Base-by-base conservation (phyloP, 179 eudicot genomes). In the Heliamphora pulchella region DNA sequence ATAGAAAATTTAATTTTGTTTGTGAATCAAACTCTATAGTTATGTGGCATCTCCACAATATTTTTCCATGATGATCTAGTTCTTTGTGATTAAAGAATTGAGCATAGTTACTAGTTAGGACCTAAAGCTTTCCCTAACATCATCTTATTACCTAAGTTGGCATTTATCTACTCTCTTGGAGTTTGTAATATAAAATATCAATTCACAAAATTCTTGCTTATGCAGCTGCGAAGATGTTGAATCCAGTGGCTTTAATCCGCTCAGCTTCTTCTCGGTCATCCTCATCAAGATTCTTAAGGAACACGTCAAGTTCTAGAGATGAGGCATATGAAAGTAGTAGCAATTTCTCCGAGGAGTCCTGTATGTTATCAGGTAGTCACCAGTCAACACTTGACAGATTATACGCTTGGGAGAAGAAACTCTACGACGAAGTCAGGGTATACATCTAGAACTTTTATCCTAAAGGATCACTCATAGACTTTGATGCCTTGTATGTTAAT, bases 351-450 rank as follows among this genome's bases (percentile, higher is more conserved):
- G 97, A 91, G 63, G 97, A 91, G 62, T 89, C 97, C 48, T 82
- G 86, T 81, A 84, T 80, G 85, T 84, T 88, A 83, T 90, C 92
- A 8, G 90, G 92, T 31, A 91, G 95, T 74, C 98, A 93, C 81
- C 98, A 91, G 81, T 89, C 98, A 64, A 93, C 98, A 8, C 83
- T 95, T 61, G 98, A 90, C 84, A 86, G 92, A 84, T 79, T 95
- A 80, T 95, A 90, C 81, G 90, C 94, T 57, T 95, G 98, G 98
- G 98, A 95, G 88, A 95, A 95, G 86, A 93, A 96, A 87, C 91
- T 95, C 82, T 93, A 93, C 46, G 91, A 91, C 79, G 98, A 95
- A 93, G 98, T 95, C 78, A 88, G 94, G 93, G 98, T 93, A 94
- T 66, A 89, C 75, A 48, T 88, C 84, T 80, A 39, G 55, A 53